Conservation (phyloP, 495 filamentous ascomycete species). For the Chlorociboria aeruginascens region DNA sequence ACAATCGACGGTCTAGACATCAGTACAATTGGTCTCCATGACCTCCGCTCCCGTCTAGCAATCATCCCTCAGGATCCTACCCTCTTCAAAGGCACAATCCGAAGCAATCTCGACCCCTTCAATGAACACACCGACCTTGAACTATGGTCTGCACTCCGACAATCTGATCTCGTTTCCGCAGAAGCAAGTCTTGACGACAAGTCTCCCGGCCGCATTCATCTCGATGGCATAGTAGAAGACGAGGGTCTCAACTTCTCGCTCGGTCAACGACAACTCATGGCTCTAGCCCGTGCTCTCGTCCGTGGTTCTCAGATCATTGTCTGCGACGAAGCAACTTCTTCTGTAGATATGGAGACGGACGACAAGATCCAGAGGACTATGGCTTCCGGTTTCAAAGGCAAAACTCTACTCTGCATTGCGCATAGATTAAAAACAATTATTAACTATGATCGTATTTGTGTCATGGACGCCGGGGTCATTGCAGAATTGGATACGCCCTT, state of each 20-base stretch:
- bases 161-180: constrained; percentile 58
- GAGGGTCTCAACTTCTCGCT: constrained; percentile 93
- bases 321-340: constrained; percentile 89
- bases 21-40: constrained; percentile 67
- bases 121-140: constrained; percentile 76
- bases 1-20: constrained; percentile 89
- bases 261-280: constrained; percentile 95
- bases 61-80: constrained; percentile 98
- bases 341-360: constrained; percentile 93
- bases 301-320: constrained; percentile 83
- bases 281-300: constrained; percentile 80
- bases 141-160: constrained; percentile 75
- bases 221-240: constrained; percentile 81
- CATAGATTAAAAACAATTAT: constrained; percentile 86
- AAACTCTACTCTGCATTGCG: constrained; percentile 90
- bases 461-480: constrained; percentile 84
- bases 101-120: constrained; percentile 89
- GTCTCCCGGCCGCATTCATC: constrained; percentile 48
- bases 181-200: constrained; percentile 31
- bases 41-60: constrained; percentile 75
- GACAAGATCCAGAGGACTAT: constrained; percentile 91
- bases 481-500: constrained; percentile 74
- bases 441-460: constrained; percentile 88
- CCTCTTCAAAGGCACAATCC: constrained; percentile 82
- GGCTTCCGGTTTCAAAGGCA: constrained; percentile 71